These are phyloP conservation scores for Zea luxurians DNA, from an alignment of 176 grass and related monocot genomes.

Conservation along the genomic window DNA sequence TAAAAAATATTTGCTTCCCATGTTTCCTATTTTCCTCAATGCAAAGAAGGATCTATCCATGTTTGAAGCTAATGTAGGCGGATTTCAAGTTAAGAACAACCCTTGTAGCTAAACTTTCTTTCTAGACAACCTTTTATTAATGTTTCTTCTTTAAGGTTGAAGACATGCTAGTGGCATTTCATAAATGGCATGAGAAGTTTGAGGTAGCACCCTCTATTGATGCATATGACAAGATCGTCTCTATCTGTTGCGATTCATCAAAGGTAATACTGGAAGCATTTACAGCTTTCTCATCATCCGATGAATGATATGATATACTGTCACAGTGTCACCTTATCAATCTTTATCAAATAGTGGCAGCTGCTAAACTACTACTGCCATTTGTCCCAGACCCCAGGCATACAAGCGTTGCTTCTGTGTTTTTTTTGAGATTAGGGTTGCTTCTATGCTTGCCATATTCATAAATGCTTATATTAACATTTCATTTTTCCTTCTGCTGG, in stretches of 20 bases:
- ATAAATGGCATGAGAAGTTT: slow-evolving; percentile 76
- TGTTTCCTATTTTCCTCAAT: slow-evolving; percentile 10
- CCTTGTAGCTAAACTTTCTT: slow-evolving; percentile 20
- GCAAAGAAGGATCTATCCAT: background rate
- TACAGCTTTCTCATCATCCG: slow-evolving; percentile 15
- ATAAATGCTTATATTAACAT: background rate
- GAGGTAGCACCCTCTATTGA: slow-evolving; percentile 47
- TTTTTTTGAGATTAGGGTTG: no score
- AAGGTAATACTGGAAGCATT: slow-evolving; percentile 52
- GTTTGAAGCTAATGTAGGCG: slow-evolving; percentile 11
- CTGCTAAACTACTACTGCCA: background rate
- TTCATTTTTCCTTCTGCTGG: slow-evolving; percentile 2
- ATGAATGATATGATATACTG: slow-evolving; percentile 12
- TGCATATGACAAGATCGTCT: slow-evolving; percentile 63
- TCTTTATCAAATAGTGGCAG: background rate
- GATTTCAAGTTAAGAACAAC: slow-evolving; percentile 29
- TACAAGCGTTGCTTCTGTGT: background rate
- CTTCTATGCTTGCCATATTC: slow-evolving; percentile 3
- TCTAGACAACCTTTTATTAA: slow-evolving; percentile 20
- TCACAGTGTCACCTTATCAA: background rate
- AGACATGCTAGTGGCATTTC: slow-evolving; percentile 58
- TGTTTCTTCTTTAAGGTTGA: slow-evolving; percentile 68
- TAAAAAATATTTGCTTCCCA: background rate
- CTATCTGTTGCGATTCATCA: slow-evolving; percentile 59
- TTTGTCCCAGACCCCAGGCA: slow-evolving; percentile 13